These are phyloP conservation scores for Pachyrhizus erosus DNA, from an alignment of 306 rosid species.

Conservation along the genomic window DNA sequence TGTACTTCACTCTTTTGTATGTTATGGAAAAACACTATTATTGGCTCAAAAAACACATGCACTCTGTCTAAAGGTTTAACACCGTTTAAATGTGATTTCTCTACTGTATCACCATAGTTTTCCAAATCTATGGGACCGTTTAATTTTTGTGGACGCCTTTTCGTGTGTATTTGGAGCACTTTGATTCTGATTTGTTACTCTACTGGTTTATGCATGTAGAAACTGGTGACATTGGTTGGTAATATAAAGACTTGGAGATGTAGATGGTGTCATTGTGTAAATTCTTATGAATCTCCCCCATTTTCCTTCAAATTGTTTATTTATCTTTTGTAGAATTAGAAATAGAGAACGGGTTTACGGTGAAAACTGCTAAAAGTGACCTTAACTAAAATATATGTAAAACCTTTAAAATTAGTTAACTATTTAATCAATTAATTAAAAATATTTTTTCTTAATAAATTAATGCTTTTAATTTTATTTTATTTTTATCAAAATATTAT, in stretches of 20 bases:
- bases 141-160: background rate
- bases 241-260: background rate
- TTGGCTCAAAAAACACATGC: background rate
- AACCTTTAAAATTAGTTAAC: no score
- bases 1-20: background rate
- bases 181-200: conserved; percentile 23
- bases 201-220: background rate
- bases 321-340: background rate
- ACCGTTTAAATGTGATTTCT: background rate
- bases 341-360: background rate
- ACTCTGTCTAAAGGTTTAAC: background rate
- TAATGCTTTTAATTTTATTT: background rate
- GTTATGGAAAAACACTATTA: background rate
- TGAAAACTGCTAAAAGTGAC: no score
- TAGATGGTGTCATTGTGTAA: background rate
- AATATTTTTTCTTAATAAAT: background rate
- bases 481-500: background rate
- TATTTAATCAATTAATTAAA: no score
- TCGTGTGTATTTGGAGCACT: conserved; percentile 13
- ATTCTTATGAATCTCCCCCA: background rate
- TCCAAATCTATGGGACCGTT: background rate
- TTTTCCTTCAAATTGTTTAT: background rate
- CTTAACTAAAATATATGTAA: no score
- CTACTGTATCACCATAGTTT: background rate
- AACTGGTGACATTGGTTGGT: background rate